Base-by-base conservation (phyloP, 345 rosid genomes). In the Dimocarpus longan region DNA sequence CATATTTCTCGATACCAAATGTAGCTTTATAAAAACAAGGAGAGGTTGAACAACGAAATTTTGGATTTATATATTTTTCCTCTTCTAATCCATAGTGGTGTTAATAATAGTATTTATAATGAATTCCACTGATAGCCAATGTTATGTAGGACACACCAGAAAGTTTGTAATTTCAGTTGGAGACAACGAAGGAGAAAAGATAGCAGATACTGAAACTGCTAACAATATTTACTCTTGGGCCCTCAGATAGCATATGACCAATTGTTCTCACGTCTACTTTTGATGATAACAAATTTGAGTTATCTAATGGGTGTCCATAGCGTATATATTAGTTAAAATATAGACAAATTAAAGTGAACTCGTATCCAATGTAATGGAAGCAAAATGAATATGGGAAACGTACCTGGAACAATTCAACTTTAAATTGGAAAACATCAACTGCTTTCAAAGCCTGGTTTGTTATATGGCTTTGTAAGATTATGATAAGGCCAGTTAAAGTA, bases 381-480 rank as follows among this genome's bases (percentile, higher is more conserved):
- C 24, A 70, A 74, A 57, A 24, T 15, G 62, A 18, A 43, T 4
- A 37, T 5, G 71, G 9, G 37, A 50, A 50, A 52, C 70, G 52
- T 79, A 95, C 99, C 97, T 90, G 95, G 80, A 94, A 96, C 66
- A 89, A 80, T 88, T 96, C 98, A 67, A 94, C 97, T 76, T 91
- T 96, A 78, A 96, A 94, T 2, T 87, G 39, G 83, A 94, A 91
- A 57, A 88, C 86, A 75, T 93, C 95, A 50, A 90, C 54, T 68
- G 98, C 92, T 82, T 91, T 94, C 82, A 74, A 40, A 74, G 98
- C 99, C 85, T 90, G 97, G 71, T 75, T 91, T 62, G 99, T 90
- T 32, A 93, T 90, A 26, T 88, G 83, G 81, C 78, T 90, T 88
- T 91, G 95, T 87, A 96, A 79, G 77, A 96, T 71, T 46, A 96